Evolutionary conservation across 345 rosid genomes (phyloP).

Genomic region (Sapria himalayana): DNA sequence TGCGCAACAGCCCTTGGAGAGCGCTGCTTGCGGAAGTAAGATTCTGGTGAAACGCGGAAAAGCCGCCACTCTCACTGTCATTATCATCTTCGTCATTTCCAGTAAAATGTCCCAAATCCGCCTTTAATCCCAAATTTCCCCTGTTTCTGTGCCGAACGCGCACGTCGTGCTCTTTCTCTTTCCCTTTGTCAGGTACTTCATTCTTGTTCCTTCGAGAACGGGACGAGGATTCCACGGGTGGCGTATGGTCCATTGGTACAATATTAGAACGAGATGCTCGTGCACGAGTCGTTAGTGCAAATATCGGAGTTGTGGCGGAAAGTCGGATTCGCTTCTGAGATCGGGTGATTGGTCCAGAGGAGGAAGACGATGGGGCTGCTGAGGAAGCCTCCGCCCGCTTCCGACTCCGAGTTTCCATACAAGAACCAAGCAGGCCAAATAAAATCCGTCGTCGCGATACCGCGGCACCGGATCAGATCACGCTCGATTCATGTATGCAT

Average conservation of each 20-base stretch:
- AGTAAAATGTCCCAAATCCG: conserved; percentile 25
- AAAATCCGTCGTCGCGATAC: conserved; percentile 8
- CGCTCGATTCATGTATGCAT: neutral
- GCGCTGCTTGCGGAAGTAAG: conserved; percentile 92
- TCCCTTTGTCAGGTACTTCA: conserved; percentile 49
- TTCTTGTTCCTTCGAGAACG: conserved; percentile 37
- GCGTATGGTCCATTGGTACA: conserved; percentile 57
- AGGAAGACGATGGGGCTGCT: conserved; percentile 71
- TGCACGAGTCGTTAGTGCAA: no score
- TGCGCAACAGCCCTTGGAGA: conserved; percentile 70
- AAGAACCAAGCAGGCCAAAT: conserved; percentile 34
- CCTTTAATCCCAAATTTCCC: conserved; percentile 29
- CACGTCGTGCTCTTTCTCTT: conserved; percentile 78
- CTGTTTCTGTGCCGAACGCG: conserved; percentile 34
- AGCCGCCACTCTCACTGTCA: conserved; percentile 72
- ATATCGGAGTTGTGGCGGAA: conserved; percentile 12
- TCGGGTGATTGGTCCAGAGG: conserved; percentile 67
- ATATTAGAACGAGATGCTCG: no score
- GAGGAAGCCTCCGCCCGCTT: conserved; percentile 99
- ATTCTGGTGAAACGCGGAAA: conserved; percentile 63
- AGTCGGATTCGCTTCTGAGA: conserved; percentile 56
- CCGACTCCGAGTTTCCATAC: conserved; percentile 99
- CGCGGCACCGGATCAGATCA: neutral
- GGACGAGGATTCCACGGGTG: conserved; percentile 59
- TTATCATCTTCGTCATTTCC: conserved; percentile 67